Conservation (phyloP, 371 early-diverging fungal species). For the Zancudomyces culisetae region DNA sequence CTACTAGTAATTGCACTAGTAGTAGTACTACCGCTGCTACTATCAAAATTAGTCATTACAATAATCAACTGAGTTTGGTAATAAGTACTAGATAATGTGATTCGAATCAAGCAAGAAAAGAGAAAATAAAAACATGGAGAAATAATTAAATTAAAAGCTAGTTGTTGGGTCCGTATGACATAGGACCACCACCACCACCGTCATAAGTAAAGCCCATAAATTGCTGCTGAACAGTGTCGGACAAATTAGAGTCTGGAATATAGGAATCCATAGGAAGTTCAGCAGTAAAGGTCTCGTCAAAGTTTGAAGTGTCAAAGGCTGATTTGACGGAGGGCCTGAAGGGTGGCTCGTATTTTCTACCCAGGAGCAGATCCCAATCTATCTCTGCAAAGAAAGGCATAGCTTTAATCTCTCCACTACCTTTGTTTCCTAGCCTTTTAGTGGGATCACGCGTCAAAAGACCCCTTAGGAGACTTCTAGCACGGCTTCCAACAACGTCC, state of each 20-base stretch:
- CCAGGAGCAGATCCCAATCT: slow-evolving; percentile 70
- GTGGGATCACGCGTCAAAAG: slow-evolving; percentile 68
- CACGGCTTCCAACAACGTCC: slow-evolving; percentile 54
- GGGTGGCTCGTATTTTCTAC: slow-evolving; percentile 76
- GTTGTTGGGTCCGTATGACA: no score
- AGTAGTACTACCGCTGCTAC: no score
- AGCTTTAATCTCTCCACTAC: slow-evolving; percentile 70
- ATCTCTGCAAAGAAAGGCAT: slow-evolving; percentile 88
- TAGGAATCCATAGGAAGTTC: slow-evolving; percentile 77
- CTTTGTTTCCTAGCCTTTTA: slow-evolving; percentile 62
- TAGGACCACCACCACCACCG: slow-evolving; percentile 39
- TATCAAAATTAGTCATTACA: no score
- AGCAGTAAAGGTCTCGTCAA: slow-evolving; percentile 83
- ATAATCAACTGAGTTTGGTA: no score
- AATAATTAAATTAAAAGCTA: background rate
- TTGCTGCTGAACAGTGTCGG: slow-evolving; percentile 80
- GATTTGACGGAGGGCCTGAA: slow-evolving; percentile 81
- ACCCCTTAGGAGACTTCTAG: slow-evolving; percentile 48
- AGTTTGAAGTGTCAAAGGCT: slow-evolving; percentile 79
- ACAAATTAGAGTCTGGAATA: slow-evolving; percentile 55
- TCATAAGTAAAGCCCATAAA: slow-evolving; percentile 86
- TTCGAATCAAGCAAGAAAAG: background rate
- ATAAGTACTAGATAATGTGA: background rate
- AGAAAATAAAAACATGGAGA: background rate
- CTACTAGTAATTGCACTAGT: no score